phyloP scores from a whole-genome alignment of 2,329 filamentous ascomycete genomes.

The Colletotrichum cordylinicola region DNA sequence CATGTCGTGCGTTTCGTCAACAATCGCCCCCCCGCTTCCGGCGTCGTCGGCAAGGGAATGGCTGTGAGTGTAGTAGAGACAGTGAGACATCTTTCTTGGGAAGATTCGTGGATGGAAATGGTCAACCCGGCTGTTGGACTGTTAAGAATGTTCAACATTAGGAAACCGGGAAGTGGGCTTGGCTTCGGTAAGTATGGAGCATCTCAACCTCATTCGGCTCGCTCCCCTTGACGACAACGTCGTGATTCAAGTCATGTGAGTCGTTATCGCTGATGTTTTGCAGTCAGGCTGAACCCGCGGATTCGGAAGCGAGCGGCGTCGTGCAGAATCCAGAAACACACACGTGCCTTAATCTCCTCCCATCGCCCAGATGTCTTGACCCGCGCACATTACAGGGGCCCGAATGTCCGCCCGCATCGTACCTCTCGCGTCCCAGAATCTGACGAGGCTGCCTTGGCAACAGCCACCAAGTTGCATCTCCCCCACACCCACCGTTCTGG shows the following conservation, averaged over 20 bases:
- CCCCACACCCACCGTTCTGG: neutral
- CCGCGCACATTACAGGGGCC: neutral
- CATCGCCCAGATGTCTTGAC: neutral
- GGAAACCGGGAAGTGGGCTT: neutral
- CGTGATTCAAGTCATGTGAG: neutral
- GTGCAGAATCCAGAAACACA: neutral
- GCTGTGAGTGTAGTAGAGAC: neutral
- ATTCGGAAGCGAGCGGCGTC: neutral
- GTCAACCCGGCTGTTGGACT: neutral
- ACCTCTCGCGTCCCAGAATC: neutral
- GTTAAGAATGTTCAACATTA: neutral
- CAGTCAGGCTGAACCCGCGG: neutral
- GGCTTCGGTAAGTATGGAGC: neutral
- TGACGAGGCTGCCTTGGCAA: neutral
- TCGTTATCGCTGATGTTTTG: neutral
- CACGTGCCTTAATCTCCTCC: neutral
- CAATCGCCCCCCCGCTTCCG: neutral
- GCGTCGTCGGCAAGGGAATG: neutral
- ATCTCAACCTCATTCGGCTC: neutral
- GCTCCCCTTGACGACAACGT: neutral
- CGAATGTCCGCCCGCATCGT: neutral
- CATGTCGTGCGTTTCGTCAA: neutral
- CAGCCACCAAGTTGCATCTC: neutral
- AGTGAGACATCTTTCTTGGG: neutral
- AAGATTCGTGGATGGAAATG: neutral